Evolutionary conservation across 495 filamentous ascomycete genomes (phyloP), one percentile per base, ranked within the genome.

Genomic region (Aspergillus sparsus): DNA sequence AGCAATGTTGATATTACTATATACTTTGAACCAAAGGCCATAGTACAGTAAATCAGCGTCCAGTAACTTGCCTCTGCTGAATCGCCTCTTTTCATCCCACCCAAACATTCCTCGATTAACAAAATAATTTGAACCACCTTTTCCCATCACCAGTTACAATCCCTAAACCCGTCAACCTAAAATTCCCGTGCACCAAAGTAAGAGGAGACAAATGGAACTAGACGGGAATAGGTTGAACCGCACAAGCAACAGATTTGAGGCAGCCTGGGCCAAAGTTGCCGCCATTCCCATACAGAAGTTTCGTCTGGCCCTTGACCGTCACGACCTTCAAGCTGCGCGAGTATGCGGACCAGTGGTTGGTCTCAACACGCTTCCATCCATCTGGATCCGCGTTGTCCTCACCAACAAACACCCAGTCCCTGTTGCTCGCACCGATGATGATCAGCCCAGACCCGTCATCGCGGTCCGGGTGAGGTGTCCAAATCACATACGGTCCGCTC

Each of bases 271-370:
- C 61, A 45, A 63, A 49, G 21, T 59, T 63, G 2, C 61, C 61
- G 31, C 61, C 61, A 50, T 58, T 59, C 16, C 33, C 49, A 49
- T 49, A 47, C 6, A 63, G 39, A 21, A 63, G 16, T 16, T 54
- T 53, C 46, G 49, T 62, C 27, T 52, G n/a, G 11, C 49, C 60
- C 9, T 53, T 16, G n/a, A 53, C 13, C 0, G 53, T 54, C 1
- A 63, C 39, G 16, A 63, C 50, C 31, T 49, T 53, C 49, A 63
- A 32, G 34, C 39, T 50, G 15, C 61, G 37, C 32, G 61, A 63
- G 39, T 63, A 59, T 0, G 61, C 47, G 2, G 50, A 44, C 55
- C 61, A 58, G 21, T 55, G 31, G 2, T 44, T 36, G 0, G 49
- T 42, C 18, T 58, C 41, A 9, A 63, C 61, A 35, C 11, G 6